Evolutionary conservation across 2,329 filamentous ascomycete species (phyloP), one percentile per base, ranked within the genome.

Genomic region (Epichloe scottii): DNA sequence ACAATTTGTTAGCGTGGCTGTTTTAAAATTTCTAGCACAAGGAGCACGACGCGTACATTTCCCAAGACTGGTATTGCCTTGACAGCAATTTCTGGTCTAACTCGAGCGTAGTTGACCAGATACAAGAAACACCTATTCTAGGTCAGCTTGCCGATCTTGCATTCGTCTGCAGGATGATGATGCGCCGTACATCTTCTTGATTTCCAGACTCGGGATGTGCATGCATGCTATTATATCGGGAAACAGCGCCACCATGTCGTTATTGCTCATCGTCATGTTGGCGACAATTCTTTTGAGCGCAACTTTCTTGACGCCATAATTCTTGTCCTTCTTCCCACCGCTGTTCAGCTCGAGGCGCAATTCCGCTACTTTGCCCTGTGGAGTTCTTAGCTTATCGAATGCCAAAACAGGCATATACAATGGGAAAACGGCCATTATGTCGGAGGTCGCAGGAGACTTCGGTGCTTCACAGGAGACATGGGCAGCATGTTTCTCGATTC

Each of bases 231-330:
- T 87, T 54, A 98, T 86, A 65, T 98, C 93, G 17, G 91, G 89
- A 61, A 98, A 98, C 49, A 98, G 75, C 39, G 89, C 89, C 51
- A 97, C 86, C 93, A 98, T 98, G 69, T 98, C 93, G 65, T 97
- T 98, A 72, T 98, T 98, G 79, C 91, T 97, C 93, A 98, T 98
- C 57, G 93, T 98, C 93, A 98, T 98, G 67, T 98, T 98, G 66
- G 93, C 93, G 61, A 98, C 93, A 60, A 98, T 97, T 78, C 96
- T 96, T 79, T 98, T 98, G 56, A 98, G 78, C 11, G 93, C 90
- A 64, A 96, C 94, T 79, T 97, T 97, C 77, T 97, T 98, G 58
- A 82, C 82, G 43, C 85, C 79, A 71, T 89, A 85, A 71, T 94
- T 95, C 79, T 96, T 97, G 74, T 98, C 93, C 75, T 97, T 98